These are phyloP conservation scores for Xylaria sp. DNA, from an alignment of 2,329 filamentous ascomycete species.

Conservation along the genomic window DNA sequence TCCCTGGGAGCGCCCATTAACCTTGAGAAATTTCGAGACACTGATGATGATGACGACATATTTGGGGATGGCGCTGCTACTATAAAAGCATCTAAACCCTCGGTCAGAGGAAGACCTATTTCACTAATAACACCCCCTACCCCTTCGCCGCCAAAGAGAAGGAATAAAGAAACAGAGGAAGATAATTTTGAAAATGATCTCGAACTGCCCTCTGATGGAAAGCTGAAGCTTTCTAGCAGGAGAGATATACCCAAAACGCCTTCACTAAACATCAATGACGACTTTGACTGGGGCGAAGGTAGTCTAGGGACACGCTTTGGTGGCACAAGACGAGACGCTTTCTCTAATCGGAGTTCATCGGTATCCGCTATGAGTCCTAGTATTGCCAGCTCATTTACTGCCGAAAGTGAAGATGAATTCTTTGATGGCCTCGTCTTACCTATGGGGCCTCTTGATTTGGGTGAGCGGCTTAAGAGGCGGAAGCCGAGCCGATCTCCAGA, in stretches of 20 bases:
- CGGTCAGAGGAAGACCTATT: constrained; percentile 41
- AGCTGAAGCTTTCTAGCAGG: constrained; percentile 71
- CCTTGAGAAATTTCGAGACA: constrained; percentile 73
- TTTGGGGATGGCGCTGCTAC: constrained; percentile 73
- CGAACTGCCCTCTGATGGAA: constrained; percentile 74
- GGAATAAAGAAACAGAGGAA: constrained; percentile 59
- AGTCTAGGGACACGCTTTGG: constrained; percentile 91
- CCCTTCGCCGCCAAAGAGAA: constrained; percentile 64
- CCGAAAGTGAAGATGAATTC: constrained; percentile 93
- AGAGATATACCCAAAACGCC: constrained; percentile 73
- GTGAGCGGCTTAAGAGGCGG: constrained; percentile 78
- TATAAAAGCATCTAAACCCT: constrained; percentile 72
- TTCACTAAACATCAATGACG: constrained; percentile 70
- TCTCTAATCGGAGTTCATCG: constrained; percentile 85
- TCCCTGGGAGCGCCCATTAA: constrained; percentile 61
- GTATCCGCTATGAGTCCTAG: constrained; percentile 92
- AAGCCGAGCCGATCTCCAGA: constrained; percentile 56
- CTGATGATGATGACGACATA: constrained; percentile 69
- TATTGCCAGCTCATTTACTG: constrained; percentile 88
- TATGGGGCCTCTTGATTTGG: constrained; percentile 83
- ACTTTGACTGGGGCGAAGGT: constrained; percentile 94
- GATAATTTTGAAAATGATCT: constrained; percentile 80
- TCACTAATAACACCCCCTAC: constrained; percentile 67
- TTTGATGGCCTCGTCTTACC: constrained; percentile 91
- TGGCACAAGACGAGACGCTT: constrained; percentile 83